phyloP scores from a whole-genome alignment of 2,329 filamentous ascomycete species.

The Colletotrichum lentis region DNA sequence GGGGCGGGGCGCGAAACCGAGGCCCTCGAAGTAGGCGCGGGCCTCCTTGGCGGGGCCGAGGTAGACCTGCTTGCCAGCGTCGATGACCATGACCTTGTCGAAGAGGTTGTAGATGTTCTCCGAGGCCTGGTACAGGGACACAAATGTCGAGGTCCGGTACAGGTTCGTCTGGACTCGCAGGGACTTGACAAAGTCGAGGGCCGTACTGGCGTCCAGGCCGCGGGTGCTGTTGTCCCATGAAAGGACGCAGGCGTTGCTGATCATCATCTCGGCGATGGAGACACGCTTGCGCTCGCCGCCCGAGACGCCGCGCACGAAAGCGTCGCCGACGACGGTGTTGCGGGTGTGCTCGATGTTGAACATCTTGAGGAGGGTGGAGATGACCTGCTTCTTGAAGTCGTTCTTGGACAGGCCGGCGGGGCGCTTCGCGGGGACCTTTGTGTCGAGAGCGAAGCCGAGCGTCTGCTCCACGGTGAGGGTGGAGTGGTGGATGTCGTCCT shows the following conservation, averaged over 20 bases:
- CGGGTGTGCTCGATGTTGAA: constrained; percentile 92
- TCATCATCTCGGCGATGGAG: constrained; percentile 84
- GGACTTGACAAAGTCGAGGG: constrained; percentile 72
- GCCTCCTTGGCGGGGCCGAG: constrained; percentile 75
- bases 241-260: constrained; percentile 74
- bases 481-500: constrained; percentile 85
- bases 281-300: constrained; percentile 83
- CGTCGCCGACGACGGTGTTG: constrained; percentile 84
- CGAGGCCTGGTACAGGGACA: constrained; percentile 85
- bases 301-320: constrained; percentile 80
- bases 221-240: constrained; percentile 81
- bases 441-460: constrained; percentile 82
- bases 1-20: constrained; percentile 78
- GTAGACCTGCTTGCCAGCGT: constrained; percentile 77
- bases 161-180: constrained; percentile 83
- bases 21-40: constrained; percentile 75
- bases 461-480: constrained; percentile 90
- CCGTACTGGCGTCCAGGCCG: constrained; percentile 73
- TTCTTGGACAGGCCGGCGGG: constrained; percentile 75
- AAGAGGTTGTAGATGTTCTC: constrained; percentile 83
- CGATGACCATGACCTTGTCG: constrained; percentile 85
- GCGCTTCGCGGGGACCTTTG: constrained; percentile 83
- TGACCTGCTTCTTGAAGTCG: constrained; percentile 79
- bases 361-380: constrained; percentile 82
- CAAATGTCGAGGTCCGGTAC: constrained; percentile 84